phyloP scores from a whole-genome alignment of 164 flowering plant species.

The Annona squamosa region DNA sequence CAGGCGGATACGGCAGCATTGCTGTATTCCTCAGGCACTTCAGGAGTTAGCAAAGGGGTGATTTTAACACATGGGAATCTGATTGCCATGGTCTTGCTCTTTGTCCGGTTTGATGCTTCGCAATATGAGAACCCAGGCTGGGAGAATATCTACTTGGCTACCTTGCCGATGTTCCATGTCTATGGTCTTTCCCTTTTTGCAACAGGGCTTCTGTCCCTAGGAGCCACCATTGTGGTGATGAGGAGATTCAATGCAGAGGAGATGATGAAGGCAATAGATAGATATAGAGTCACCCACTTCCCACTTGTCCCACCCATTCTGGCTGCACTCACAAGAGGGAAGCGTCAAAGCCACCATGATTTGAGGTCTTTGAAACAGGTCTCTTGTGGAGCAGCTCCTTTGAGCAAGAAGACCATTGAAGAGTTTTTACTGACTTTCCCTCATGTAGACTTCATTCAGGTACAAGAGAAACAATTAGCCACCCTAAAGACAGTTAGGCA shows the following conservation, averaged over 20 bases:
- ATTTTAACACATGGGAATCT: constrained; percentile 62
- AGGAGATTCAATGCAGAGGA: constrained; percentile 44
- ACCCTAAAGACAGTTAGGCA: too few species aligned
- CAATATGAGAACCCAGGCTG: constrained; percentile 29
- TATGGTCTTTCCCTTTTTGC: constrained; percentile 63
- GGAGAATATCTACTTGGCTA: constrained; percentile 50
- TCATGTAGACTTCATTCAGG: constrained; percentile 81
- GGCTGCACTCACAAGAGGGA: constrained; percentile 37
- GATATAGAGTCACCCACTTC: constrained; percentile 56
- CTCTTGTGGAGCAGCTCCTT: constrained; percentile 69
- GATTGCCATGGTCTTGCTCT: constrained; percentile 53
- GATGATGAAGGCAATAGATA: constrained; percentile 41
- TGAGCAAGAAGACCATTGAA: constrained; percentile 34
- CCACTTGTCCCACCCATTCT: constrained; percentile 67
- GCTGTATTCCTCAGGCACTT: constrained; percentile 75
- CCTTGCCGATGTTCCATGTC: constrained; percentile 74
- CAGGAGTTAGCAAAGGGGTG: constrained; percentile 72
- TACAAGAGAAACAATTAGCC: constrained; percentile 7
- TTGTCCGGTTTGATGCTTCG: constrained; percentile 66
- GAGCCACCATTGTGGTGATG: constrained; percentile 61
- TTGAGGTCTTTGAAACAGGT: constrained; percentile 65
- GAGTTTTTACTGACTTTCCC: constrained; percentile 49
- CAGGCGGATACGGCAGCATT: constrained; percentile 71
- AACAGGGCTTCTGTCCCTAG: constrained; percentile 55
- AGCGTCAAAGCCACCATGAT: constrained; percentile 10